phyloP scores from a whole-genome alignment of 2,329 filamentous ascomycete species.

The Xylariaceae sp. region DNA sequence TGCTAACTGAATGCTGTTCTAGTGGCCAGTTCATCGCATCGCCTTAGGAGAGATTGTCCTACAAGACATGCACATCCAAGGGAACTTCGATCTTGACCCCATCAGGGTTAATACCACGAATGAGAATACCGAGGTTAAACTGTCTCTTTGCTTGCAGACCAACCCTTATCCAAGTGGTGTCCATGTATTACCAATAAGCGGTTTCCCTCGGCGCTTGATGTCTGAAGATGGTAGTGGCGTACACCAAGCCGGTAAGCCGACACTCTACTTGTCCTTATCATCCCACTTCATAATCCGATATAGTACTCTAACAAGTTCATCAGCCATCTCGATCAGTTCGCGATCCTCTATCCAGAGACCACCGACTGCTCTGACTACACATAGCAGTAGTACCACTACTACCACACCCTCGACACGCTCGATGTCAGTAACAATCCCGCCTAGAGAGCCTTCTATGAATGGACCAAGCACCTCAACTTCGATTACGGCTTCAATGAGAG shows the following conservation, averaged over 20 bases:
- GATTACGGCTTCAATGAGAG: background rate
- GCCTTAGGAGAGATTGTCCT: constrained; percentile 26
- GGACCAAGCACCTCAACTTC: background rate
- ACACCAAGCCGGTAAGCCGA: constrained; percentile 22
- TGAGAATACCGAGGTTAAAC: constrained; percentile 24
- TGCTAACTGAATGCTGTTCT: background rate
- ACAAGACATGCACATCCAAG: constrained; percentile 32
- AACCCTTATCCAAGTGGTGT: constrained; percentile 25
- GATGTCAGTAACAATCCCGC: background rate
- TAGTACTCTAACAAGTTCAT: background rate
- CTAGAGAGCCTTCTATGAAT: background rate
- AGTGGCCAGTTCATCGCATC: constrained; percentile 25
- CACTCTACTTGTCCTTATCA: background rate
- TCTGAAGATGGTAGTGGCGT: constrained; percentile 25
- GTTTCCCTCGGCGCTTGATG: constrained; percentile 32
- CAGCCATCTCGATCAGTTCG: background rate
- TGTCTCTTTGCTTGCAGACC: constrained; percentile 29
- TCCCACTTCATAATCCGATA: background rate
- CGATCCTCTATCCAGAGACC: background rate
- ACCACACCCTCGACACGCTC: background rate
- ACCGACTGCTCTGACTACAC: background rate
- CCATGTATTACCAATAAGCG: constrained; percentile 30
- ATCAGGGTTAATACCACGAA: constrained; percentile 23
- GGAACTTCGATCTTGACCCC: constrained; percentile 28
- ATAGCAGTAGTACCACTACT: background rate